Evolutionary conservation across 495 filamentous ascomycete species (phyloP).

Genomic region (Penicillium salamii): DNA sequence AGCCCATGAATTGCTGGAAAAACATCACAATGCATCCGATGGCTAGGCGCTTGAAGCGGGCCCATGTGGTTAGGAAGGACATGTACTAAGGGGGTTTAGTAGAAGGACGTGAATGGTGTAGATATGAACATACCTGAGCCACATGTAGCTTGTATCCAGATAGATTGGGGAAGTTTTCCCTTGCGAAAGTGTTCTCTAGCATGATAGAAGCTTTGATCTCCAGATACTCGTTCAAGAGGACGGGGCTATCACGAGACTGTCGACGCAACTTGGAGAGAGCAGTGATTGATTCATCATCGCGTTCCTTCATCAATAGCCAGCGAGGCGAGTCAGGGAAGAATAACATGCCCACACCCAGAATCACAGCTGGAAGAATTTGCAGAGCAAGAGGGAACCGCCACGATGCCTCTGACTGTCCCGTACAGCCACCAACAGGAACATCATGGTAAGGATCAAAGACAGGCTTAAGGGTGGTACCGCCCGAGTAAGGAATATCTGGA

Average conservation of each 20-base stretch:
- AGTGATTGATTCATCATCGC: slow-evolving; percentile 66
- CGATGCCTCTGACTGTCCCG: slow-evolving; percentile 61
- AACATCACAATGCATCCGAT: slow-evolving; percentile 81
- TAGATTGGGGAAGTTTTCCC: slow-evolving; percentile 67
- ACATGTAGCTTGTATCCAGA: slow-evolving; percentile 50
- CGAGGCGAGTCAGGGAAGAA: slow-evolving; percentile 82
- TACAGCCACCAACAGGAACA: slow-evolving; percentile 36
- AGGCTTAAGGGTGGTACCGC: slow-evolving; percentile 51
- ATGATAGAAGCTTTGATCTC: slow-evolving; percentile 79
- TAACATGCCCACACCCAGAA: slow-evolving; percentile 67
- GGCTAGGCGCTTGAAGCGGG: slow-evolving; percentile 66
- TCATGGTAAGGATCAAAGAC: slow-evolving; percentile 44
- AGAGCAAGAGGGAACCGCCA: slow-evolving; percentile 67
- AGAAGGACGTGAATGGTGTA: not conserved
- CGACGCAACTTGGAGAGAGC: slow-evolving; percentile 66
- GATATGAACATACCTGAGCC: slow-evolving; percentile 29
- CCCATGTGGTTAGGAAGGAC: slow-evolving; percentile 69
- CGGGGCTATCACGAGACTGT: slow-evolving; percentile 46
- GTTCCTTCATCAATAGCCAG: slow-evolving; percentile 72
- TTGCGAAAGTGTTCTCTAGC: slow-evolving; percentile 73
- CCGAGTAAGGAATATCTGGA: slow-evolving; percentile 56
- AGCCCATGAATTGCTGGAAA: slow-evolving; percentile 76
- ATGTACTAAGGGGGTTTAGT: slow-evolving; percentile 42
- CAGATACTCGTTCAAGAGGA: slow-evolving; percentile 72
- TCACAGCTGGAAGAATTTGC: slow-evolving; percentile 57